phyloP scores from a whole-genome alignment of 2,329 filamentous ascomycete species.

The Mycocentrospora acerina region DNA sequence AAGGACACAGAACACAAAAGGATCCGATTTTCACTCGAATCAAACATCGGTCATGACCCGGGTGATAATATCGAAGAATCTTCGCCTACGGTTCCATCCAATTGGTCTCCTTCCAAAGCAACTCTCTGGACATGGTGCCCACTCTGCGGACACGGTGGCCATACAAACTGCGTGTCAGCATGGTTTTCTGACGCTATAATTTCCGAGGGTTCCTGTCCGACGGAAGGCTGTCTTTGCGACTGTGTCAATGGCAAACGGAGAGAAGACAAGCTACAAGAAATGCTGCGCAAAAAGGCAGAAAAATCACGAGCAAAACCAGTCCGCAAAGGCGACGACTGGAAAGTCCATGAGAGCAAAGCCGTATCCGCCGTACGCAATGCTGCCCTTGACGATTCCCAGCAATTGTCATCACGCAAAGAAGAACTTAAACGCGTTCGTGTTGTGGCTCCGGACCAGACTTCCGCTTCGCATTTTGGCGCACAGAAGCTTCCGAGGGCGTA shows the following conservation, averaged over 20 bases:
- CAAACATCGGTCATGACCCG: slow-evolving; percentile 7
- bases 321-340: slow-evolving; percentile 45
- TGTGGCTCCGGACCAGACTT: slow-evolving; percentile 23
- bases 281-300: slow-evolving; percentile 32
- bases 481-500: not conserved
- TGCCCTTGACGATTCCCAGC: slow-evolving; percentile 23
- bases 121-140: slow-evolving; percentile 60
- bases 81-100: slow-evolving; percentile 26
- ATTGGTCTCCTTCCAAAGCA: slow-evolving; percentile 26
- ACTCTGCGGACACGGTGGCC: slow-evolving; percentile 62
- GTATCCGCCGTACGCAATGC: slow-evolving; percentile 42
- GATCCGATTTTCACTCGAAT: slow-evolving; percentile 29
- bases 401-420: slow-evolving; percentile 18
- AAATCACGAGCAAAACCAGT: slow-evolving; percentile 39
- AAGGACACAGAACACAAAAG: slow-evolving; percentile 25
- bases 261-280: slow-evolving; percentile 34
- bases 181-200: slow-evolving; percentile 54
- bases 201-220: slow-evolving; percentile 59
- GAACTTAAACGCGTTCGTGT: slow-evolving; percentile 35
- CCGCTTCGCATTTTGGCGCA: slow-evolving; percentile 11
- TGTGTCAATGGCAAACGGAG: slow-evolving; percentile 54
- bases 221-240: slow-evolving; percentile 61
- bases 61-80: slow-evolving; percentile 15
- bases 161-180: slow-evolving; percentile 57
- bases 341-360: slow-evolving; percentile 46